Base-by-base conservation (phyloP, 805 yeast genomes). In the Yarrowia sp. region DNA sequence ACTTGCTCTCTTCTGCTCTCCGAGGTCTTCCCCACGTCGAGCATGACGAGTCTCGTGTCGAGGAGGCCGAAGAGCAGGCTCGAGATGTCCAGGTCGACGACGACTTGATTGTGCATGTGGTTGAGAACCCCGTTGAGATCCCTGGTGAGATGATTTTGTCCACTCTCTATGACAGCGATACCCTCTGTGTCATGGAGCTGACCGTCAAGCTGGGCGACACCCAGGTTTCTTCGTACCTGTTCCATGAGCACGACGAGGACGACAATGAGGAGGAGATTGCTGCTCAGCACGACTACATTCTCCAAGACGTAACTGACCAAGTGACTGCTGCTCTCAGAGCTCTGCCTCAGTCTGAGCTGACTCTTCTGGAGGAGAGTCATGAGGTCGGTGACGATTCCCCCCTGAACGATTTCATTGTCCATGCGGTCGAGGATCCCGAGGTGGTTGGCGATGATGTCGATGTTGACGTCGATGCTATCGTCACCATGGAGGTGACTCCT, bases 161-260 rank as follows among this genome's bases (percentile, higher is more conserved):
- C 10, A 44, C 46, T 7, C 44, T 36, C 5, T 55, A 60, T 4
- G 63, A 62, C 16, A 51, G 58, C n/a, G 58, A 51, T 14, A 19
- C 58, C 10, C 16, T 51, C 21, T 51, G 58, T 16, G 42, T 51
- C 8, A 33, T 16, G 32, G 58, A 51, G 58, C 12, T 51, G 31
- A 51, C 58, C 6, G 58, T 51, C 32, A 33, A 24, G 42, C 24
- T 51, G n/a, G 58, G 42, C 1, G 58, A 51, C 14, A 35, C 58
- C 8, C 32, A 51, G 42, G 32, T 35, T n/a, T 51, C 58, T 51
- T 16, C 42, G 3, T 51, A 51, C 32, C 9, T 51, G 4, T n/a
- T 51, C 32, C 58, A 51, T 16, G 42, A 35, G 24, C 58, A 51
- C n/a, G 58, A 51, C 13, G 58, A 51, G 24, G 42, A 35, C 24